These are phyloP conservation scores for Gastrolobium villosum DNA, from an alignment of 306 rosid species.

Conservation along the genomic window DNA sequence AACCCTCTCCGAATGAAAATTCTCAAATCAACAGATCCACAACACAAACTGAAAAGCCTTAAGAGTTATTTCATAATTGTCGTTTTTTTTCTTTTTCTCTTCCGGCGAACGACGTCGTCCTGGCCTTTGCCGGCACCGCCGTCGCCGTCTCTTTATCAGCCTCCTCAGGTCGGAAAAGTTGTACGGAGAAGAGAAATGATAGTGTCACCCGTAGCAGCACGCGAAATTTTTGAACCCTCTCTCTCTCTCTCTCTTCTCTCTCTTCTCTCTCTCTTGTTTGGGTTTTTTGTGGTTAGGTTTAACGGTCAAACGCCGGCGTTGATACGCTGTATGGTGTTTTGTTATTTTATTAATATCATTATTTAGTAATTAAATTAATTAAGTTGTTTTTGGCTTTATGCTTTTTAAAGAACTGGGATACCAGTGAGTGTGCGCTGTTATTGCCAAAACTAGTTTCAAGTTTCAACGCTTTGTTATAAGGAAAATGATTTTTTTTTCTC, in stretches of 20 bases:
- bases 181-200: slow-evolving; percentile 11
- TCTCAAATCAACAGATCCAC: slow-evolving; percentile 60
- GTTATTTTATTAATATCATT: neutral
- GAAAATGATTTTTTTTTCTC: too few relatives aligned
- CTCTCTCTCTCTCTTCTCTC: neutral
- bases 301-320: slow-evolving; percentile 71
- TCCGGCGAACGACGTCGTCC: slow-evolving; percentile 57
- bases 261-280: slow-evolving; percentile 17
- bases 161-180: slow-evolving; percentile 61
- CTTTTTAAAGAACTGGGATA: slow-evolving; percentile 26
- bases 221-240: slow-evolving; percentile 32
- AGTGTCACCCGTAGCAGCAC: slow-evolving; percentile 23
- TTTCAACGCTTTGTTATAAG: too few relatives aligned
- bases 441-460: too few relatives aligned
- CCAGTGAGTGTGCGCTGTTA: slow-evolving; percentile 51
- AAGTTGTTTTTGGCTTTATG: slow-evolving; percentile 23
- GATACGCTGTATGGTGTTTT: slow-evolving; percentile 42
- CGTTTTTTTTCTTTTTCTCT: neutral
- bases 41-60: slow-evolving; percentile 48
- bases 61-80: neutral
- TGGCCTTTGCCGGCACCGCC: slow-evolving; percentile 56
- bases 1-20: slow-evolving; percentile 21
- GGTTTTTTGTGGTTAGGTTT: slow-evolving; percentile 43
- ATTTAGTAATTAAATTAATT: neutral
- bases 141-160: slow-evolving; percentile 44